These are phyloP conservation scores for Oryza australiensis DNA, from an alignment of 176 grass and related monocot species.

Conservation along the genomic window DNA sequence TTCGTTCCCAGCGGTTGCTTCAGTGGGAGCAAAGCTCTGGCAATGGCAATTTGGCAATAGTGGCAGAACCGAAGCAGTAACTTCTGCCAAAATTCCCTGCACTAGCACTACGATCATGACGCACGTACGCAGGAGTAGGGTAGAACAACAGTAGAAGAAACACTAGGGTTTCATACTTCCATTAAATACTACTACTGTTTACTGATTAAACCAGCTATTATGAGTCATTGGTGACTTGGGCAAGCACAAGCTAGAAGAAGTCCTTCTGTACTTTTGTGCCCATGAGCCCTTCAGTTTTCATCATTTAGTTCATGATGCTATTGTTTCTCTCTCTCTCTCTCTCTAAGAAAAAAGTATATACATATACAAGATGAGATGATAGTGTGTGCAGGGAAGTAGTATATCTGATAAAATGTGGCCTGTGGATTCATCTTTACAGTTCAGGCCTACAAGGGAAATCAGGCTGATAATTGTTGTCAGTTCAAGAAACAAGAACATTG, in stretches of 20 bases:
- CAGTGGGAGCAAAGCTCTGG: not conserved
- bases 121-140: not conserved
- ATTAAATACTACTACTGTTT: not conserved
- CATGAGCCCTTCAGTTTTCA: too few relatives aligned
- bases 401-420: slow-evolving; percentile 9
- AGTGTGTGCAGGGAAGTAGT: not conserved
- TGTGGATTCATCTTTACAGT: slow-evolving; percentile 16
- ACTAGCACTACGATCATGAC: not conserved
- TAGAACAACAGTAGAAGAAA: not conserved
- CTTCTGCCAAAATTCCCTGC: not conserved
- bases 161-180: not conserved
- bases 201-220: not conserved
- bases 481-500: not conserved
- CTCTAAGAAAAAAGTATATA: not conserved
- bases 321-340: not conserved
- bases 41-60: too few relatives aligned
- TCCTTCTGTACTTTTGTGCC: not conserved
- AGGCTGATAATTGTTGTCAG: not conserved
- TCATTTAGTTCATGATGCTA: not conserved
- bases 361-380: not conserved
- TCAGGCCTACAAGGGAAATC: not conserved
- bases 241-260: not conserved
- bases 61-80: too few relatives aligned
- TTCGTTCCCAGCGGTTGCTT: too few relatives aligned
- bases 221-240: not conserved